phyloP scores from a whole-genome alignment of 2,329 filamentous ascomycete genomes.

The Hawksworthiomyces lignivorus region DNA sequence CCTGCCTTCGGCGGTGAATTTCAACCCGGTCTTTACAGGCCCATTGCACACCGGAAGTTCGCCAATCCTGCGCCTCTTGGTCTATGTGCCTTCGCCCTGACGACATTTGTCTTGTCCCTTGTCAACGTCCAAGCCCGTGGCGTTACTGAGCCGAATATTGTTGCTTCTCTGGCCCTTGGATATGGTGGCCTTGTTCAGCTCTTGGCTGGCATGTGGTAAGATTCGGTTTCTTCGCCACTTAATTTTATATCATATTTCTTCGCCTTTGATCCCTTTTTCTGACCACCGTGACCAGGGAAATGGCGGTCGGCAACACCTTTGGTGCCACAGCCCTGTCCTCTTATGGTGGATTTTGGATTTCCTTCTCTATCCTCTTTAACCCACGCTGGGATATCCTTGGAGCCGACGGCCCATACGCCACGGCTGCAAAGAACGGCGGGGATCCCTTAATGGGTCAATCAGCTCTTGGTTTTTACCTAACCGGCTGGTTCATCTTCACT shows the following conservation, averaged over 20 bases:
- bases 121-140: conserved; percentile 62
- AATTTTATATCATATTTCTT: neutral
- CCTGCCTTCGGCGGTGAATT: conserved; percentile 65
- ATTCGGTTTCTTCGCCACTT: neutral
- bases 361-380: conserved; percentile 64
- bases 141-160: conserved; percentile 55
- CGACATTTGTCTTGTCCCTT: conserved; percentile 69
- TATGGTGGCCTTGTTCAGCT: conserved; percentile 76
- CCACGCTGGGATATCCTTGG: conserved; percentile 55
- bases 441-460: conserved; percentile 42
- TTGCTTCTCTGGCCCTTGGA: conserved; percentile 60
- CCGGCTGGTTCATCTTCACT: conserved; percentile 81
- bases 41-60: conserved; percentile 60
- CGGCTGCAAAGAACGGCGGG: conserved; percentile 16
- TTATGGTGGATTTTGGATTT: conserved; percentile 79
- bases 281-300: conserved; percentile 51
- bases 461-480: conserved; percentile 66
- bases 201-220: conserved; percentile 79
- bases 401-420: conserved; percentile 35
- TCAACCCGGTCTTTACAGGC: conserved; percentile 61
- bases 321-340: conserved; percentile 75
- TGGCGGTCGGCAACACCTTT: conserved; percentile 82
- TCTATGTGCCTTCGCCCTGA: conserved; percentile 71
- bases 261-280: conserved; percentile 1
- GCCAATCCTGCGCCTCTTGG: conserved; percentile 74